phyloP scores from a whole-genome alignment of 2,329 filamentous ascomycete genomes.

The Xylaria sp. region DNA sequence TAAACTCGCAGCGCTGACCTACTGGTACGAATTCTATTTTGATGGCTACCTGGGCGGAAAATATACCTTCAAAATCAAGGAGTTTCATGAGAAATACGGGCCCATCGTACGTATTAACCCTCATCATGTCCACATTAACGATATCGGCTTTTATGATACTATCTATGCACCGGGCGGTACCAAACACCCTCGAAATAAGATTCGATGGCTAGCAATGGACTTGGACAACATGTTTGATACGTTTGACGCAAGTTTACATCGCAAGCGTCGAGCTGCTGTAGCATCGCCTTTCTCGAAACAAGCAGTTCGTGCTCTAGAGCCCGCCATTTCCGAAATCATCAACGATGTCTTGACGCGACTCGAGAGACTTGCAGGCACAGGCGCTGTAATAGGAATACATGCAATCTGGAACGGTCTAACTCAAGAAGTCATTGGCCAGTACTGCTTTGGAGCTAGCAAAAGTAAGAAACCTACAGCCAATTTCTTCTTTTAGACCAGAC shows the following conservation, averaged over 20 bases:
- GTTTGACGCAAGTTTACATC: constrained; percentile 13
- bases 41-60: constrained; percentile 12
- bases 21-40: constrained; percentile 23
- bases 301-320: constrained; percentile 22
- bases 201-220: constrained; percentile 6
- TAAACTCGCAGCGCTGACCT: constrained; percentile 11
- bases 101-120: constrained; percentile 20
- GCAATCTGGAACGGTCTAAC: not conserved
- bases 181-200: constrained; percentile 25
- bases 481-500: not conserved
- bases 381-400: not conserved
- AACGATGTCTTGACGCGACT: not conserved
- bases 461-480: not conserved
- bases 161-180: constrained; percentile 17
- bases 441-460: not conserved
- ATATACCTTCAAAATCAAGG: constrained; percentile 21
- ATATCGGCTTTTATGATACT: constrained; percentile 19
- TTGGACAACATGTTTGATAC: constrained; percentile 22
- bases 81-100: constrained; percentile 22
- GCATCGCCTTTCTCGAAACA: constrained; percentile 25
- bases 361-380: not conserved
- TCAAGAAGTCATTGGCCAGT: not conserved
- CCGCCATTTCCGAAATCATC: constrained; percentile 8
- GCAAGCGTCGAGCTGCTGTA: constrained; percentile 21
- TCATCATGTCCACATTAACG: constrained; percentile 22